phyloP scores from a whole-genome alignment of 2,329 filamentous ascomycete genomes.

The Penicillium hesseltinei region DNA sequence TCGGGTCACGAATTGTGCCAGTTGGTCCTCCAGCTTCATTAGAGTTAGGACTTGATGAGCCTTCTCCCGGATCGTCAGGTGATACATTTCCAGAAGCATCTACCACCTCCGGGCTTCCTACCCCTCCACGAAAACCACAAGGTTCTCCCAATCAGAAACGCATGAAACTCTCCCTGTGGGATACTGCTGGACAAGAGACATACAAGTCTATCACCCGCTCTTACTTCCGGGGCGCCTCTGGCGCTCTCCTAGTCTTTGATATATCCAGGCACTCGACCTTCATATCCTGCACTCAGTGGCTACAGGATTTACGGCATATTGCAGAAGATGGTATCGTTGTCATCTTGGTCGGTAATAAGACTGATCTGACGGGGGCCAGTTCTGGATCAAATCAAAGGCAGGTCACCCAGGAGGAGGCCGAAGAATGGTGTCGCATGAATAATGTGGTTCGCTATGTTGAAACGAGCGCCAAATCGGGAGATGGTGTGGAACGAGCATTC shows the following conservation, averaged over 20 bases:
- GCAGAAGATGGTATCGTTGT: slow-evolving; percentile 95
- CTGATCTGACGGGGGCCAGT: slow-evolving; percentile 65
- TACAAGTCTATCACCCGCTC: slow-evolving; percentile 95
- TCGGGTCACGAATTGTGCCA: slow-evolving; percentile 87
- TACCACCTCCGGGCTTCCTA: slow-evolving; percentile 32
- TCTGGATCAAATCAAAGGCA: slow-evolving; percentile 59
- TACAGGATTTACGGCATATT: slow-evolving; percentile 89
- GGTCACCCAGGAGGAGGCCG: slow-evolving; percentile 77
- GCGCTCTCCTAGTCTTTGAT: slow-evolving; percentile 87
- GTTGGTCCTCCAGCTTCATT: slow-evolving; percentile 77
- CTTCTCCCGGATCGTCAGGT: slow-evolving; percentile 14
- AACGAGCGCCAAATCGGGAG: slow-evolving; percentile 92
- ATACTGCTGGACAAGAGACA: slow-evolving; percentile 94
- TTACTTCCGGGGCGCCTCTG: slow-evolving; percentile 81
- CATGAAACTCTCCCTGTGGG: slow-evolving; percentile 95
- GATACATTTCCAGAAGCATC: slow-evolving; percentile 15
- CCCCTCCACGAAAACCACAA: slow-evolving; percentile 37
- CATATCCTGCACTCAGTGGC: slow-evolving; percentile 84
- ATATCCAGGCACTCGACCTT: slow-evolving; percentile 85
- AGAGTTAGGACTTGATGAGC: slow-evolving; percentile 51
- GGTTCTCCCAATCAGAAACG: slow-evolving; percentile 58
- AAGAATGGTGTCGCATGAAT: slow-evolving; percentile 83
- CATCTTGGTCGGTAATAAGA: slow-evolving; percentile 93
- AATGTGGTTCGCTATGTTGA: slow-evolving; percentile 92
- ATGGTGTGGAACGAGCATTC: slow-evolving; percentile 91